Evolutionary conservation across 345 rosid species (phyloP).

Genomic region (Adansonia digitata): DNA sequence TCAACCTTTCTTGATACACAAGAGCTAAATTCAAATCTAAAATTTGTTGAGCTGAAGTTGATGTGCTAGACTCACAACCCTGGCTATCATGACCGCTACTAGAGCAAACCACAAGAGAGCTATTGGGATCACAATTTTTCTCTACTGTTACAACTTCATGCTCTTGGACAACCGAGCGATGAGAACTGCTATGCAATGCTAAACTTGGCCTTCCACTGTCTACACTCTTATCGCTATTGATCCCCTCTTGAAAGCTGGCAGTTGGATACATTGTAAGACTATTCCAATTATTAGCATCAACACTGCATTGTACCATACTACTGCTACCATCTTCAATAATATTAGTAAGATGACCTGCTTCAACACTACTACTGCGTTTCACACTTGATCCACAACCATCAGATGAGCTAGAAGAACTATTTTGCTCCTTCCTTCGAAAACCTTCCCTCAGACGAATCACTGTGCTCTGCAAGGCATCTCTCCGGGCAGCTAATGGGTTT

Average conservation of each 20-base stretch:
- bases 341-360: slow-evolving; percentile 65
- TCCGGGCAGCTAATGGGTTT: slow-evolving; percentile 89
- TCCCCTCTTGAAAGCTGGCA: slow-evolving; percentile 75
- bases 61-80: slow-evolving; percentile 90
- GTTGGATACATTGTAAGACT: slow-evolving; percentile 48
- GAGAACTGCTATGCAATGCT: slow-evolving; percentile 80
- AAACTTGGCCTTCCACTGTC: slow-evolving; percentile 97
- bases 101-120: slow-evolving; percentile 55
- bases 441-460: slow-evolving; percentile 98
- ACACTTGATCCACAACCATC: slow-evolving; percentile 98
- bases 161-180: slow-evolving; percentile 82
- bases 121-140: slow-evolving; percentile 58
- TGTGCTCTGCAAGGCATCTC: slow-evolving; percentile 94
- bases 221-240: slow-evolving; percentile 85
- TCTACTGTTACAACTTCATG: slow-evolving; percentile 75
- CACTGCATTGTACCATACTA: slow-evolving; percentile 36
- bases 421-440: slow-evolving; percentile 85
- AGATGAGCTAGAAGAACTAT: slow-evolving; percentile 92
- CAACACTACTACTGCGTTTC: slow-evolving; percentile 87
- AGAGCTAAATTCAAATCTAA: slow-evolving; percentile 84
- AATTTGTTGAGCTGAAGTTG: slow-evolving; percentile 77
- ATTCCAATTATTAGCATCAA: slow-evolving; percentile 54
- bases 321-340: slow-evolving; percentile 53
- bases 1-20: slow-evolving; percentile 83
- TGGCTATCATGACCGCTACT: slow-evolving; percentile 92